phyloP scores from a whole-genome alignment of 2,329 filamentous ascomycete genomes.

The Incumbomyces lentus region DNA sequence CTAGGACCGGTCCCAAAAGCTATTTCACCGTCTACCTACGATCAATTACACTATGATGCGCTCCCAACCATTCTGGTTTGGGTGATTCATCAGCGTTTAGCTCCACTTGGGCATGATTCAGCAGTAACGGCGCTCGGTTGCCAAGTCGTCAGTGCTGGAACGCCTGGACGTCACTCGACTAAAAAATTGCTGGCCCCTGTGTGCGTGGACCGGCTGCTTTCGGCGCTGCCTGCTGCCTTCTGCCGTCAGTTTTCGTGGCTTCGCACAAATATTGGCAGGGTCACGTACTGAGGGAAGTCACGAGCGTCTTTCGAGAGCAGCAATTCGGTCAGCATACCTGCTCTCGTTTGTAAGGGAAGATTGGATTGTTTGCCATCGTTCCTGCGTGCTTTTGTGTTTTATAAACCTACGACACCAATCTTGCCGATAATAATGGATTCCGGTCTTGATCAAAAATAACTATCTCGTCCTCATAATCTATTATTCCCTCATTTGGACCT shows the following conservation, averaged over 20 bases:
- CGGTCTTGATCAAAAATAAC: not conserved
- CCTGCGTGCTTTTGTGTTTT: not conserved
- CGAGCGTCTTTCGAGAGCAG: too few species aligned
- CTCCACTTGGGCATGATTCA: not conserved
- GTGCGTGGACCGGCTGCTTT: not conserved
- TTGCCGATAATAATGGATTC: not conserved
- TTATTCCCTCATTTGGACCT: not conserved
- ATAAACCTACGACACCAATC: not conserved
- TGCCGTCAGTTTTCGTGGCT: too few species aligned
- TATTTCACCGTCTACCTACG: not conserved
- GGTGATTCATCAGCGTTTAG: not conserved
- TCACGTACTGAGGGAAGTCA: too few species aligned
- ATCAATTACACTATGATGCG: constrained; percentile 4
- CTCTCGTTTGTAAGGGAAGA: not conserved
- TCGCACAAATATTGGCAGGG: too few species aligned
- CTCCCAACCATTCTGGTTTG: not conserved
- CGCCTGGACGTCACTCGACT: not conserved
- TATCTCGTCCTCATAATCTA: not conserved
- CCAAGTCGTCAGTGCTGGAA: too few species aligned
- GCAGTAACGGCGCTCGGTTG: not conserved
- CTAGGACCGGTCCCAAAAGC: too few species aligned
- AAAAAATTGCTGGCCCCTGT: not conserved
- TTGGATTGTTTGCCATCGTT: not conserved
- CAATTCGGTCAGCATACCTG: not conserved
- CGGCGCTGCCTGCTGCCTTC: not conserved